A percentile compares a stretch with the other conserved stretches of the same genome.
Evolutionary conservation across 2,329 filamentous ascomycete genomes (phyloP).

Genomic region (Colletotrichum liriopes): DNA sequence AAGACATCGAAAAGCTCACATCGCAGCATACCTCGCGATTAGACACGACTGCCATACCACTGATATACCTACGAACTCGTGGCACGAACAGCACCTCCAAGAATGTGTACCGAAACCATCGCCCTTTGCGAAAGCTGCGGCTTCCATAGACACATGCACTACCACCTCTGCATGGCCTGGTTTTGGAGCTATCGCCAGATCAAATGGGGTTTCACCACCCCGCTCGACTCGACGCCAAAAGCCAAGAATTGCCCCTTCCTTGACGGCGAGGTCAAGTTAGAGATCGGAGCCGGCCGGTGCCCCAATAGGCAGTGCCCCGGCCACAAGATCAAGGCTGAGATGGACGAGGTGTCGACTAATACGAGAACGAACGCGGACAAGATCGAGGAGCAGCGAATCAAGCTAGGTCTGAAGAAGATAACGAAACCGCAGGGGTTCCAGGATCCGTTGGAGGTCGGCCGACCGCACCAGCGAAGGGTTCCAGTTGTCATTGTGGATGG

Average conservation of each 20-base stretch:
- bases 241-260: constrained; percentile 34
- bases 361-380: constrained; percentile 94
- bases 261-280: constrained; percentile 28
- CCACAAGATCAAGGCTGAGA: constrained; percentile 13
- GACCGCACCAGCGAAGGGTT: constrained; percentile 32
- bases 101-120: constrained; percentile 43
- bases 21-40: background rate
- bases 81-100: too few species aligned
- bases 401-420: constrained; percentile 29
- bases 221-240: constrained; percentile 29
- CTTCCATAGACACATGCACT: constrained; percentile 42
- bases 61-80: background rate
- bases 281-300: constrained; percentile 40
- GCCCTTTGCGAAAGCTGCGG: constrained; percentile 42
- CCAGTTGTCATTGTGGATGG: constrained; percentile 26
- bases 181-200: constrained; percentile 27
- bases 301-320: constrained; percentile 26
- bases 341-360: constrained; percentile 69
- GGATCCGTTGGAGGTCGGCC: constrained; percentile 35
- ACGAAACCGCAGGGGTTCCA: constrained; percentile 16
- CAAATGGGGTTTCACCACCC: constrained; percentile 33
- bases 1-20: background rate
- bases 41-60: background rate
- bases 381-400: constrained; percentile 74
- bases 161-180: constrained; percentile 37